Base-by-base conservation (phyloP, 2,329 filamentous ascomycete species). In the Clarireedia sp. region DNA sequence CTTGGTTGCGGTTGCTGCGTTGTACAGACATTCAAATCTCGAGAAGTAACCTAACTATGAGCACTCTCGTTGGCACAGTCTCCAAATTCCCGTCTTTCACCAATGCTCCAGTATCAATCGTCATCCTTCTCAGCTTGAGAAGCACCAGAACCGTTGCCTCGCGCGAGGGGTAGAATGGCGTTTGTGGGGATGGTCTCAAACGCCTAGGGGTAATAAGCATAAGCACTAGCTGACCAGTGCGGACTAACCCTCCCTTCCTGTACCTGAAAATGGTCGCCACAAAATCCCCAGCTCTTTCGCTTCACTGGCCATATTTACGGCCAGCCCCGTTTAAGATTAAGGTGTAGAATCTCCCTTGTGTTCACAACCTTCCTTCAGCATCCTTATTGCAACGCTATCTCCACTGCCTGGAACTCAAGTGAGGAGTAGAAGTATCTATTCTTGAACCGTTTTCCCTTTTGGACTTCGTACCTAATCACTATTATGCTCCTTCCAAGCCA, bases 371-470 rank as follows among this genome's bases (percentile, higher is more conserved):
- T 54, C 52, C 52, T 54, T 44, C 45, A 14, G 38, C 52, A 54
- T 54, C 52, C 45, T 49, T 49, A 33, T 54, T 54, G 52, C n/a
- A 49, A 54, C 52, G 17, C 41, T 21, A 50, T 41, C 5, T 49
- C 24, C 48, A 37, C 17, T 19, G 40, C 23, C 14, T 40, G 45
- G 17, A 17, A 49, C 43, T 8, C 24, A 29, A 38, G 16, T 29
- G 37, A 24, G n/a, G 12, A 17, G n/a, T 14, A 23, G 24, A 8
- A 40, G 12, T 7, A 41, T 33, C 45, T 54, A 49, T 49, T 54
- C 10, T 49, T 43, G 36, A 49, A 8, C 24, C 10, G 14, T 4
- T 43, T 7, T 41, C 10, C 17, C 36, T 26, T n/a, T 36, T 49
- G n/a, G 10, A 3, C 33, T 8, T 7, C 12, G 24, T 33, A 12